Evolutionary conservation across 305 asterid genomes (phyloP), one percentile per base, ranked within the genome.

Genomic region (Fraxinus paxiana): DNA sequence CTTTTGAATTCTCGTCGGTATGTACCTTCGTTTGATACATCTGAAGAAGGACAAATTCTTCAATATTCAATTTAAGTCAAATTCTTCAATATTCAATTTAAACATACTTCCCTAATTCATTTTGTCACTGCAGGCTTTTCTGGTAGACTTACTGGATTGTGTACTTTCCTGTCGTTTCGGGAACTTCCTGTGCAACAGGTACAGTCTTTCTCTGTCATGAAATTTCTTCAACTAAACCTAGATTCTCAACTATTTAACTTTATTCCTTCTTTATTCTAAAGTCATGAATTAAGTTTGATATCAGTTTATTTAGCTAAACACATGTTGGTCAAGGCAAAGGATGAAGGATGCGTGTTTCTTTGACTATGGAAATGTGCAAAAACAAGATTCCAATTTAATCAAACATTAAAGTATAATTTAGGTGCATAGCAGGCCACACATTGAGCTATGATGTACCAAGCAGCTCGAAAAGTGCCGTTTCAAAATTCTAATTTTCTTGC

Each of bases 151-250:
- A 73, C 78, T 96, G 79, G 99, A 96, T 79, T 87, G 90, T 80
- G 85, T 94, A 87, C 92, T 92, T 83, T 96, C 99, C 59, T 89
- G 95, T 79, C 98, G 98, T 73, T 96, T 96, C 71, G 98, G 99
- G 12, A 96, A 96, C 88, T 94, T 96, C 88, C 89, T 96, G 85
- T 94, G 98, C 92, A 96, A 96, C 87, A 94, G 99, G 99, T 96
- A 85, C 75, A 48, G 15, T 26, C 81, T 75, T 86, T 69, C 72
- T 46, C 77, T 81, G 81, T 80, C 35, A 30, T 38, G 61, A 28
- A 38, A 63, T 30, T 30, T 28, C 73, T 18, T 18, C 38, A 3
- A 7, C 35, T 4, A 65, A 65, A 67, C 22, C 74, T 30, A 28
- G 74, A 18, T 30, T 28, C 18, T 26, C 38, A 30, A 67, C 74